Base-by-base conservation (phyloP, 169 alveolate genomes). In the Plasmodium sp. region DNA sequence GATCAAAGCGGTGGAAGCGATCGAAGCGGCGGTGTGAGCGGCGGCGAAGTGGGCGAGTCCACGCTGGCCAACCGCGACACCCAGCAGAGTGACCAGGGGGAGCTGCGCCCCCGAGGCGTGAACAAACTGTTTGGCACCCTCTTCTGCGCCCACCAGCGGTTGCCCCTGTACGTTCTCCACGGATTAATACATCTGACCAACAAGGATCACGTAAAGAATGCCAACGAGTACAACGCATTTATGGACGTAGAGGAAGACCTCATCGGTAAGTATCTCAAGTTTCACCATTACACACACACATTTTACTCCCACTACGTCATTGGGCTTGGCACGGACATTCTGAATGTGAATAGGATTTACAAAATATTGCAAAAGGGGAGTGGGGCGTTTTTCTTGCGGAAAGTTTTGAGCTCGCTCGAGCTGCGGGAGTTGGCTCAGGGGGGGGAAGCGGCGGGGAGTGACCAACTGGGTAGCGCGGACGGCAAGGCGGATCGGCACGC, bases 161-260 rank as follows among this genome's bases (percentile, higher is more conserved):
- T 88, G 1, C 91, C 94, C 6, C 62, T 88, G 48, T 88, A 88
- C 36, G 94, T 88, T 56, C 81, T 88, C 31, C 94, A 88, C 51
- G 94, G 45, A 9, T 88, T 88, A 41, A 80, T 88, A 56, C 94
- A 88, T 39, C 72, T 88, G 80, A 73, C 82, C 77, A 33, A 88
- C 51, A 88, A 88, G 74, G 94, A 88, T 88, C 94, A 88, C 43
- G 94, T 74, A 48, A 88, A 88, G 5, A 79, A 41, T 88, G 22
- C 36, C 5, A 43, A 88, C 12, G 94, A 88, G 72, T 88, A 88
- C 51, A 79, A 71, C 36, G 94, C 58, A 58, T 88, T 88, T 88
- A 88, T 88, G 94, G 58, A 88, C 36, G 62, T 88, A 6, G 94
- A 88, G 43, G 94, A 88, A 80, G 48, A 88, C 51, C 14, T 39